Conservation (phyloP, 2,329 filamentous ascomycete species). For the Raffaelea deltoideospora region DNA sequence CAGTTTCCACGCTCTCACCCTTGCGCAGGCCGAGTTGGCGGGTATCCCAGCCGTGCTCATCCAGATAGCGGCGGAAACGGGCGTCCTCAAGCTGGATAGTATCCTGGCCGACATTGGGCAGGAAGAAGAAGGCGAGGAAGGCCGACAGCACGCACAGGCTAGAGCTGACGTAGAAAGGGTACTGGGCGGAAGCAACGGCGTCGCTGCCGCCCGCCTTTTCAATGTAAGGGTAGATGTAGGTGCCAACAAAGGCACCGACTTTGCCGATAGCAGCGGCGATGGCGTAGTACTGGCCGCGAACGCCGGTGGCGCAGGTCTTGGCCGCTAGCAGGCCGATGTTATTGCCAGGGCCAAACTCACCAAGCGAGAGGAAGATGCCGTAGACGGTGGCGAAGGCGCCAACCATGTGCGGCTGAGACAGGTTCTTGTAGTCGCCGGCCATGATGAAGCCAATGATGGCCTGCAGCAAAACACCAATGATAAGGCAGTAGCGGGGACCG, state of each 20-base stretch:
- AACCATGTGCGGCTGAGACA: slow-evolving; percentile 53
- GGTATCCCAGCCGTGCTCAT: slow-evolving; percentile 62
- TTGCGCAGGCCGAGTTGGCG: slow-evolving; percentile 30
- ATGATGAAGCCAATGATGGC: slow-evolving; percentile 76
- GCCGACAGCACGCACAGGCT: slow-evolving; percentile 64
- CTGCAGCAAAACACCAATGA: slow-evolving; percentile 55
- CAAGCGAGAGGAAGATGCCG: slow-evolving; percentile 61
- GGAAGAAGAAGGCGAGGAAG: slow-evolving; percentile 43
- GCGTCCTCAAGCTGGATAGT: slow-evolving; percentile 68
- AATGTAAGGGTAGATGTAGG: slow-evolving; percentile 66
- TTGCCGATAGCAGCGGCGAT: slow-evolving; percentile 61
- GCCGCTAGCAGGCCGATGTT: slow-evolving; percentile 80
- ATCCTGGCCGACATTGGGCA: slow-evolving; percentile 72
- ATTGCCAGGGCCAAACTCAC: slow-evolving; percentile 75
- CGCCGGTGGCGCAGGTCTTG: slow-evolving; percentile 75
- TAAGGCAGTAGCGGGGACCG: slow-evolving; percentile 62
- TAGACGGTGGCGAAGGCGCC: slow-evolving; percentile 68
- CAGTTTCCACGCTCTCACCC: slow-evolving; percentile 16
- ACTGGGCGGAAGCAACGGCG: slow-evolving; percentile 50
- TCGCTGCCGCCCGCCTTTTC: slow-evolving; percentile 41
- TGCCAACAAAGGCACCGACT: slow-evolving; percentile 72
- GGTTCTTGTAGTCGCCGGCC: slow-evolving; percentile 58
- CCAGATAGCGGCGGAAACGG: slow-evolving; percentile 59
- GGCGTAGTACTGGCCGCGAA: slow-evolving; percentile 65
- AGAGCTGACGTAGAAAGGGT: slow-evolving; percentile 80